Base-by-base conservation (phyloP, 345 rosid genomes). In the Rhodamnia argentea region DNA sequence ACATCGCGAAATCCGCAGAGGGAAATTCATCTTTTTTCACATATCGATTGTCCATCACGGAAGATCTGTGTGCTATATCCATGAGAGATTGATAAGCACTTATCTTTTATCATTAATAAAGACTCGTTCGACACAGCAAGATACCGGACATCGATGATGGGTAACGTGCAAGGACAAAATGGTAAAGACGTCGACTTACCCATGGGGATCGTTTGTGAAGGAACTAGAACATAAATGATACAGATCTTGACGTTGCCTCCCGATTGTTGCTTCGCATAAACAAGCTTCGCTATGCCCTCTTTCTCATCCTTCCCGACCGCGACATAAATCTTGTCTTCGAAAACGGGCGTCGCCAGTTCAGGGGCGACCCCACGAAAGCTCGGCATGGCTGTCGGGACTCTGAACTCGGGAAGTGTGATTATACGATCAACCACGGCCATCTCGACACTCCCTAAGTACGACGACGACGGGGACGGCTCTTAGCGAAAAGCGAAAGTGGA, bases 181-280 rank as follows among this genome's bases (percentile, higher is more conserved):
- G 4, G 40, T 2, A 62, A 13, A 62, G 14, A 60, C 42, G 22
- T 56, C 9, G 59, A 55, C 58, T 55, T 55, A 55, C 58, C 58
- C 58, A 20, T 55, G 59, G 59, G 59, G 11, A 56, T 56, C 59
- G 59, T 56, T 10, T 8, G 26, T 10, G 59, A 56, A 56, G 59
- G 59, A 22, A 56, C 59, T 56, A 56, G 59, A 56, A 56, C 59
- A 8, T 56, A 24, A 54, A 56, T 56, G 59, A 22, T 22, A 56
- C 26, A 90, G 86, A 90, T 84, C 75, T 70, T 86, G 59, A 22
- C 59, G 64, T 83, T 90, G 85, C 98, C 95, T n/a, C 96, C 94
- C 2, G 95, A 94, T 84, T 94, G 89, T 40, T 92, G 95, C 86
- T 93, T 85, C 23, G 98, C 95, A 96, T 97, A 96, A 3, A 88